Base-by-base conservation (phyloP, 139 green algal genomes). In the Chlorella sp. region DNA sequence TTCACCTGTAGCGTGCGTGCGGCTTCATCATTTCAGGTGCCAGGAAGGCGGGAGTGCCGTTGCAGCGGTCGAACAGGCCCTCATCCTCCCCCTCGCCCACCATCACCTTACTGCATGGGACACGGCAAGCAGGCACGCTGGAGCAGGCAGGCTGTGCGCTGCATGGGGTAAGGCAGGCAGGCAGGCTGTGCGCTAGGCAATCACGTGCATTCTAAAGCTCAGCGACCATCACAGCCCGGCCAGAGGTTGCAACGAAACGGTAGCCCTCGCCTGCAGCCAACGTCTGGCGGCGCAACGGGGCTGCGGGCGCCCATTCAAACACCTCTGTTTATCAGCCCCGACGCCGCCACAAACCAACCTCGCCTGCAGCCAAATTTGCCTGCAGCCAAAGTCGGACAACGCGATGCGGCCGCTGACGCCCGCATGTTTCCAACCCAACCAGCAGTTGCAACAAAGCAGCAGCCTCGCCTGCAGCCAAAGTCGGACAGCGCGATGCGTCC, bases 381-480 rank as follows among this genome's bases (percentile, higher is more conserved):
- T n/a, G n/a, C n/a, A n/a, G 14, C 95, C 95, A 87, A 98, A 98
- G 87, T 98, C 95, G 13, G 90, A 93, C 3, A 98, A 87, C 48
- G 92, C 94, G 5, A 95, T 91, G 20, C 90, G 85, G 8, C 91
- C 92, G 24, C 83, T 79, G 0, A 89, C 90, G 9, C 85, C 89
- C 85, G n/a, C n/a, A n/a, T n/a, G n/a, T n/a, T n/a, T n/a, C n/a
- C n/a, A n/a, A n/a, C n/a, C n/a, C n/a, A n/a, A n/a, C n/a, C n/a
- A n/a, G n/a, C n/a, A n/a, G n/a, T n/a, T n/a, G n/a, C n/a, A 24
- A 41, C 67, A 26, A n/a, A 43, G 1, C 46, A n/a, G 9, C 7
- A 22, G 26, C 94, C 91, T 79, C 94, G 95, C 68, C 89, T 92
- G 87, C 92, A 98, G 14, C 95, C 95, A 87, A 98, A 98, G 87